These are phyloP conservation scores for Boletellus emodensis DNA, from an alignment of 768 basidiomycete genomes.

Conservation along the genomic window DNA sequence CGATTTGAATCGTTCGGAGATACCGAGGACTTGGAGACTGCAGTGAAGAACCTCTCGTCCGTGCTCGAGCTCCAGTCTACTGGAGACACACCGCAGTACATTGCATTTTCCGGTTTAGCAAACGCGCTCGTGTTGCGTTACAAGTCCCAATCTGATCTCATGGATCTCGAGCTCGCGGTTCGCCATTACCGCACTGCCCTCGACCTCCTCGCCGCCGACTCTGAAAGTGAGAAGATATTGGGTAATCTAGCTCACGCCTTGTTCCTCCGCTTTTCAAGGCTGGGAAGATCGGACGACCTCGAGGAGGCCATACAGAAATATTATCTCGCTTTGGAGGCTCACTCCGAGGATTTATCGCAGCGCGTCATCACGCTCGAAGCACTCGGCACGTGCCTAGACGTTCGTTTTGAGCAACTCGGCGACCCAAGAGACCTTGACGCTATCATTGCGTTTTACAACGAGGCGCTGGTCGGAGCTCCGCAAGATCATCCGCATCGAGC, in stretches of 20 bases:
- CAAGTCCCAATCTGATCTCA: constrained; percentile 11
- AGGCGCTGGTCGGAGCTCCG: constrained; percentile 22
- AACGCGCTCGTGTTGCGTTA: constrained; percentile 27
- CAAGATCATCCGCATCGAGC: constrained; percentile 14
- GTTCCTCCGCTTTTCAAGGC: constrained; percentile 21
- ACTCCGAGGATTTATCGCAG: constrained; percentile 8
- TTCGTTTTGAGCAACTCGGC: constrained; percentile 21
- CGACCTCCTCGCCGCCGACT: constrained; percentile 11
- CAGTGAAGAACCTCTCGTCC: constrained; percentile 22
- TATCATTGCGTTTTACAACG: constrained; percentile 23
- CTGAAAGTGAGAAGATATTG: constrained; percentile 13
- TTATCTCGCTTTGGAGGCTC: constrained; percentile 18
- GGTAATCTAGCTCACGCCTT: constrained; percentile 24
- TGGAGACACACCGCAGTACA: constrained; percentile 13
- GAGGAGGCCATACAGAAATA: constrained; percentile 28
- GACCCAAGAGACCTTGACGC: constrained; percentile 24
- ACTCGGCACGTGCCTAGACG: constrained; percentile 20
- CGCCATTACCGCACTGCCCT: constrained; percentile 22
- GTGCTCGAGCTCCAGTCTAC: constrained; percentile 17
- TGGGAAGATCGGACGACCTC: constrained; percentile 14
- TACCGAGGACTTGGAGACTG: constrained; percentile 25
- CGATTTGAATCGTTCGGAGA: constrained; percentile 17
- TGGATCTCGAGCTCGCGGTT: constrained; percentile 30
- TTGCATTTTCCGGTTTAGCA: constrained; percentile 25
- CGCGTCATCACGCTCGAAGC: constrained; percentile 20